Base-by-base conservation (phyloP, 2,329 filamentous ascomycete species). In the Fusarium brevicatenulatum region DNA sequence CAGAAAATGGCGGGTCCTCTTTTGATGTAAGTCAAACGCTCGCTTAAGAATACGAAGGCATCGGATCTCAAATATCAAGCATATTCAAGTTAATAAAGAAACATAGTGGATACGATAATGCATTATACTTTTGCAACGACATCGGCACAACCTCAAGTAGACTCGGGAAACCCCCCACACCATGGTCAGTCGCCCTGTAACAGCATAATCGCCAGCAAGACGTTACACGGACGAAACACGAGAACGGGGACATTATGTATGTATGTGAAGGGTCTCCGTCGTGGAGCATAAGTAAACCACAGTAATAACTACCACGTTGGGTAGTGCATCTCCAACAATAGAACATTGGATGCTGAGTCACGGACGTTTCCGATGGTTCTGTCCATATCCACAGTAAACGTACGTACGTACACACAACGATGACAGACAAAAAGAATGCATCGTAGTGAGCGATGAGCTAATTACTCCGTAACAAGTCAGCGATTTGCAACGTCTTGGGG, bases 151-250 rank as follows among this genome's bases (percentile, higher is more conserved):
- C 58, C 46, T 28, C 39, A 63, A 55, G 63, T 54, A 46, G 34
- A 65, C 46, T 61, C 42, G 19, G 42, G 19, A 61, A 52, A 28
- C 21, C 36, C 50, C 50, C 55, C 43, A 63, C 44, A 36, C 47
- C 44, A 70, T 70, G 43, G 40, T 39, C 44, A 44, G 50, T 57
- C 23, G 21, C 32, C 36, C 23, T 60, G 60, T 39, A 39, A 37
- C 56, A 39, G 47, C 59, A 39, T 39, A 53, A 39, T 53, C 50
- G 32, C 34, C 50, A 58, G 53, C 69, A 54, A 70, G 55, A 60
- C 54, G 63, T 68, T 74, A 72, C 73, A 70, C 57, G 39, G 46
- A 42, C 73, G 65, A 74, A 70, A 74, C 71, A 66, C 65, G 60
- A 71, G 60, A 61, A 67, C n/a, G 39, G 60, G 46, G 55, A 50